A percentile compares a stretch with the other conserved stretches of the same genome.
Conservation (phyloP, 2,329 filamentous ascomycete species). For the Chaetomium olivaceum region DNA sequence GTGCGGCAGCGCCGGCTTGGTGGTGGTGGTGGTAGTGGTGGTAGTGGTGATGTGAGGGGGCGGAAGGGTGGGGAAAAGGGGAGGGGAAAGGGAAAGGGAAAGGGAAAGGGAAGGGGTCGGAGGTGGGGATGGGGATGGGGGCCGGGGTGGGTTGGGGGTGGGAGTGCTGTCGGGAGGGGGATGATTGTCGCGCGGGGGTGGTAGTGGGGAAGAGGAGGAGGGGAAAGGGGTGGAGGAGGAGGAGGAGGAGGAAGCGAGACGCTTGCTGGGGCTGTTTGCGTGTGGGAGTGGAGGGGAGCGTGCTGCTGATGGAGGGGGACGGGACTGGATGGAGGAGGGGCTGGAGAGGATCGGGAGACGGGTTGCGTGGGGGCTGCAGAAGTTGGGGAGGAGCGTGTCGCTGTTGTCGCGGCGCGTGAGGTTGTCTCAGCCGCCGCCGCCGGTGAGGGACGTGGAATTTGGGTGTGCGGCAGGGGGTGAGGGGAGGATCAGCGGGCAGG, state of each 20-base stretch:
- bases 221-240: neutral
- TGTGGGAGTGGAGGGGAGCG: neutral
- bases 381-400: constrained; percentile 19
- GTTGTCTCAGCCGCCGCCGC: neutral
- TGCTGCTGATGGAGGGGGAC: neutral
- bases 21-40: neutral
- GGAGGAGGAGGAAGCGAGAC: neutral
- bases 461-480: neutral
- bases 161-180: neutral
- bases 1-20: constrained; percentile 4
- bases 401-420: neutral
- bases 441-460: constrained; percentile 8
- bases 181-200: neutral
- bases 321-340: neutral
- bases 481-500: neutral
- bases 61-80: neutral
- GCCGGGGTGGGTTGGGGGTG: neutral
- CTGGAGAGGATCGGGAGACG: neutral
- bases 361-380: neutral
- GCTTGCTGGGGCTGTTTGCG: neutral
- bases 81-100: no score
- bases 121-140: neutral
- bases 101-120: neutral
- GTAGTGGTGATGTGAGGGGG: neutral
- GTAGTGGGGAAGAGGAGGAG: neutral